Base-by-base conservation (phyloP, 177 flowering plant genomes). In the Tripterygium wilfordii region DNA sequence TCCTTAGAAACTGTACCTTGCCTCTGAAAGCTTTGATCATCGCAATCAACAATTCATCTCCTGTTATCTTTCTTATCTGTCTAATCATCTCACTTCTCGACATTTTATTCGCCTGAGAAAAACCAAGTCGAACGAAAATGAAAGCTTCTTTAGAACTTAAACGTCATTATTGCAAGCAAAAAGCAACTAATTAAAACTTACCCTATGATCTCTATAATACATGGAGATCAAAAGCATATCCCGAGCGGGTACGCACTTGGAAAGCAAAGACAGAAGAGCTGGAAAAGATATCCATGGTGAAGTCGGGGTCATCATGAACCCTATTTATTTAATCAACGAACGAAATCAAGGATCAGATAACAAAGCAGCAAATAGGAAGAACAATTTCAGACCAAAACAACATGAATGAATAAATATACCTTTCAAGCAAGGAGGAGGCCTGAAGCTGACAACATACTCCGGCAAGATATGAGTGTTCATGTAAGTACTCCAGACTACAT, bases 381-480 rank as follows among this genome's bases (percentile, higher is more conserved):
- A 25, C 5, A 19, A 1, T 27, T 7, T 16, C 4, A 1, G 18
- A 10, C 18, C 21, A 30, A 2, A 36, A 13, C 39, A 18, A 36
- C 3, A 4, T 17, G 8, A 0, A 13, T 1, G 24, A 4, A 26
- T n/a, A 25, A 38, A 24, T 50, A 42, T 32, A 73, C 84, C 78
- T 60, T 45, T 39, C 42, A 41, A 42, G 53, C 27, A 24, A 16
- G 55, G 53, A 49, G 78, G 67, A 46, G 70, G 60, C 46, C 60
- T 69, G 57, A 83, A 73, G 44, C 72, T 75, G 7, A 80, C 32
- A 2, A 74, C 53, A 31, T 35, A 80, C 31, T 62, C 71, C 0
- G 86, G 90, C 39, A 65, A 53, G 51, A 83, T 65, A 35, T 75
- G 79, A 16, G 80, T 61, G 46, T 80, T 77, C 79, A 71, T 71